Conservation (phyloP, 495 filamentous ascomycete genomes). For the Echria macrotheca region DNA sequence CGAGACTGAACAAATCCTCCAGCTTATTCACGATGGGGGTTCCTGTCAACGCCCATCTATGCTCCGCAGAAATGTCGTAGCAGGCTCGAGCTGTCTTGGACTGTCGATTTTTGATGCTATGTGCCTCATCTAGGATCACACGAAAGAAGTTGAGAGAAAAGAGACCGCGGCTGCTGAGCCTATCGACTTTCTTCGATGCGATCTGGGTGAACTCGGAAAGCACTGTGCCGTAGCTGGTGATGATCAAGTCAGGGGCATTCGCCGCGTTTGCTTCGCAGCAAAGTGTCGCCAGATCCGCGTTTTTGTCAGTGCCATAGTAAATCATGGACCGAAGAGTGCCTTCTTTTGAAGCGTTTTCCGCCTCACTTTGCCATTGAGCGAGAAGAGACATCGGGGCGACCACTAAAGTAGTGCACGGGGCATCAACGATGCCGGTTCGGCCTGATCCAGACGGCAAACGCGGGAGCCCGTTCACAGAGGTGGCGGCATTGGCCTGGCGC, state of each 20-base stretch:
- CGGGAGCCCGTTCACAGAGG: slow-evolving; percentile 42
- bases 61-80: slow-evolving; percentile 76
- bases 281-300: slow-evolving; percentile 63
- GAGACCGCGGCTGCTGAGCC: slow-evolving; percentile 60
- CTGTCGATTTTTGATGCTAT: slow-evolving; percentile 86
- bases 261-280: slow-evolving; percentile 69
- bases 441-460: slow-evolving; percentile 50
- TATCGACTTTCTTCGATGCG: slow-evolving; percentile 49
- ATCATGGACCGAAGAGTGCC: slow-evolving; percentile 78
- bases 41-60: slow-evolving; percentile 91
- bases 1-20: slow-evolving; percentile 93
- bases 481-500: slow-evolving; percentile 41
- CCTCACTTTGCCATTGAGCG: slow-evolving; percentile 94
- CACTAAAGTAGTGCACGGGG: slow-evolving; percentile 88
- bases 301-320: slow-evolving; percentile 88
- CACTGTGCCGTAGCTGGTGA: slow-evolving; percentile 93
- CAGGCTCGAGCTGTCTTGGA: slow-evolving; percentile 90
- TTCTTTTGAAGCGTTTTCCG: slow-evolving; percentile 75
- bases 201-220: slow-evolving; percentile 83
- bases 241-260: slow-evolving; percentile 79
- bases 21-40: slow-evolving; percentile 96
- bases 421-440: slow-evolving; percentile 48
- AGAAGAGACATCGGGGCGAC: slow-evolving; percentile 92
- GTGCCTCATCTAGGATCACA: slow-evolving; percentile 91
- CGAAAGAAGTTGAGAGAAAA: slow-evolving; percentile 93